Evolutionary conservation across 2,329 filamentous ascomycete genomes (phyloP).

Genomic region (Dissoconium aciculare): DNA sequence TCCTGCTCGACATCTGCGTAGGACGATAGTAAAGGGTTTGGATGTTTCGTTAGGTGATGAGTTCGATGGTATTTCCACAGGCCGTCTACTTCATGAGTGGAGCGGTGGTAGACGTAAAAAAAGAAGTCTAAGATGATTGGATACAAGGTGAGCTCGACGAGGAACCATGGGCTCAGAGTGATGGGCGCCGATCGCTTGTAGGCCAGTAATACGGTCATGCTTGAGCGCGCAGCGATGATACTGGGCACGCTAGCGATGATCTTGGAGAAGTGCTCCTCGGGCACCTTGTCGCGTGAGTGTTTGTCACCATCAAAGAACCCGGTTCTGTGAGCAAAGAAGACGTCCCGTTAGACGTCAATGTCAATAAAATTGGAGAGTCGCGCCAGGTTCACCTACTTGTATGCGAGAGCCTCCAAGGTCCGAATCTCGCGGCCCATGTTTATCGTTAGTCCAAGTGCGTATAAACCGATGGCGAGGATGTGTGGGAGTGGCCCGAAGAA

Average conservation of each 20-base stretch:
- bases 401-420: background rate
- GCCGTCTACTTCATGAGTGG: constrained; percentile 25
- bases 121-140: constrained; percentile 30
- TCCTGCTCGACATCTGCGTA: constrained; percentile 30
- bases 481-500: too few relatives aligned
- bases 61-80: constrained; percentile 31
- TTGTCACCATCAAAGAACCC: constrained; percentile 34
- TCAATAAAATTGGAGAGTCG: background rate
- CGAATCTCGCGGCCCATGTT: constrained; percentile 10
- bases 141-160: constrained; percentile 26
- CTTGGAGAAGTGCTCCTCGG: constrained; percentile 18
- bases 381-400: background rate
- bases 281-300: constrained; percentile 30
- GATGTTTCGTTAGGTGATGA: constrained; percentile 31
- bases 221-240: background rate
- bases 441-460: constrained; percentile 26
- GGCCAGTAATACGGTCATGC: background rate
- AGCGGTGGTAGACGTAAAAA: constrained; percentile 30
- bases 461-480: constrained; percentile 27
- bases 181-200: background rate
- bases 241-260: background rate
- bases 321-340: constrained; percentile 22
- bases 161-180: constrained; percentile 20
- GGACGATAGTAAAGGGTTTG: constrained; percentile 26
- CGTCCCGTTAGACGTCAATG: background rate